Percentiles rank a stretch among this genome's conserved stretches.
These are phyloP conservation scores for Balakata baccata DNA, from an alignment of 345 rosid species.

Conservation along the genomic window DNA sequence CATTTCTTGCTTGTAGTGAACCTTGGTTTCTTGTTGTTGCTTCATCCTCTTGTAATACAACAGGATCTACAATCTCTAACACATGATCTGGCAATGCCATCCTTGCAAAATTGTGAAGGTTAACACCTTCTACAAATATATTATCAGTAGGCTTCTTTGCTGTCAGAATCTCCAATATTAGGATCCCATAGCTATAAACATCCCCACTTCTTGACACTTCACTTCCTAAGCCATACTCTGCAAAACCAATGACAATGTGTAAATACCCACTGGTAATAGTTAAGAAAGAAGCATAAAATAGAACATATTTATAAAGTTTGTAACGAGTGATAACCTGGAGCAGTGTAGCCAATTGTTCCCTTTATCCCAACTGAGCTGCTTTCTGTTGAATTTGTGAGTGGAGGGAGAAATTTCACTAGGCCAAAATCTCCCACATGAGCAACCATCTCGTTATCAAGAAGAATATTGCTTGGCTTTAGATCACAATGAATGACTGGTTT, in stretches of 20 bases:
- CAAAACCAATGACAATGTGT: background rate
- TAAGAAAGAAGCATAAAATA: too few relatives aligned
- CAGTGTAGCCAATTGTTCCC: conserved; percentile 49
- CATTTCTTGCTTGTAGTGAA: background rate
- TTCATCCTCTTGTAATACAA: conserved; percentile 6
- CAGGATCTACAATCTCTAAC: conserved; percentile 10
- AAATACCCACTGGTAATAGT: too few relatives aligned
- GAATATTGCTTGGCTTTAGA: conserved; percentile 34
- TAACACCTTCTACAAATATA: conserved; percentile 1
- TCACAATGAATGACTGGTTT: conserved; percentile 39
- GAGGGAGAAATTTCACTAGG: conserved; percentile 33
- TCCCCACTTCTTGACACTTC: conserved; percentile 19
- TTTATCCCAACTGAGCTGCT: conserved; percentile 37
- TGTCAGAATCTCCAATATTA: conserved; percentile 25
- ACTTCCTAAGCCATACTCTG: conserved; percentile 26
- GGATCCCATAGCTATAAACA: conserved; percentile 27
- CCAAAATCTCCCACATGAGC: conserved; percentile 50
- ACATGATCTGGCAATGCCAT: conserved; percentile 17
- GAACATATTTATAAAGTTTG: too few relatives aligned
- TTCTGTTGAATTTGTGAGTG: conserved; percentile 2
- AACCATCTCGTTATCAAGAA: conserved; percentile 34
- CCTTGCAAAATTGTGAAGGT: conserved; percentile 9
- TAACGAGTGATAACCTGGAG: conserved; percentile 38
- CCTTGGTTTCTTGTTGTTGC: background rate
- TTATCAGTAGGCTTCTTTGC: conserved; percentile 20